These are phyloP conservation scores for Geotrichum citri-aurantii DNA, from an alignment of 1,139 yeast genomes.

Conservation along the genomic window DNA sequence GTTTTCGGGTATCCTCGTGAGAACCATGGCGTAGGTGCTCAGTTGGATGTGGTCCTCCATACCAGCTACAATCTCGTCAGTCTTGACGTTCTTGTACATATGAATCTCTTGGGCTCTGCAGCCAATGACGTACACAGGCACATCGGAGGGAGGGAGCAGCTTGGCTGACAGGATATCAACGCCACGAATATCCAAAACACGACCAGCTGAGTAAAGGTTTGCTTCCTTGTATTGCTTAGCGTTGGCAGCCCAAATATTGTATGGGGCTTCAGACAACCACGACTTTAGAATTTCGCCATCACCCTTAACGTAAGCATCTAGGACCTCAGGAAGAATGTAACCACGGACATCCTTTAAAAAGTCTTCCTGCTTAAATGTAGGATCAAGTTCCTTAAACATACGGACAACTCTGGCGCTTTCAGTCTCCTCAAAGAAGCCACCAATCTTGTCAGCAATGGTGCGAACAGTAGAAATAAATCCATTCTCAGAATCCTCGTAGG, in stretches of 20 bases:
- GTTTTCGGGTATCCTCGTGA: conserved; percentile 89
- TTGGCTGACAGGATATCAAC: conserved; percentile 89
- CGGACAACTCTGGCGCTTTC: conserved; percentile 89
- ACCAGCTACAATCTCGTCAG: conserved; percentile 95
- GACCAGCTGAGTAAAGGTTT: conserved; percentile 87
- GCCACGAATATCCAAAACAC: conserved; percentile 89
- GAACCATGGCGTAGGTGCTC: conserved; percentile 93
- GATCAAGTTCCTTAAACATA: conserved; percentile 85
- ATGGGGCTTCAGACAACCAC: conserved; percentile 98
- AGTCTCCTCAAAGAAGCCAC: conserved; percentile 91
- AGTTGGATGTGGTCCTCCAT: conserved; percentile 88
- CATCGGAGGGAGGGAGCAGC: conserved; percentile 82
- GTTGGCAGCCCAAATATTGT: conserved; percentile 88
- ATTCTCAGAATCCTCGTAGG: conserved; percentile 85
- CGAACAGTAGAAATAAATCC: conserved; percentile 79
- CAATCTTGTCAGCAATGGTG: conserved; percentile 71
- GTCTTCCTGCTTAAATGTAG: conserved; percentile 71
- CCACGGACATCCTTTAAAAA: conserved; percentile 84
- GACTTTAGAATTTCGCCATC: conserved; percentile 74
- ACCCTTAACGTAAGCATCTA: conserved; percentile 93
- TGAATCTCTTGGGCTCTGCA: conserved; percentile 97
- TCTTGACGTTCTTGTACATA: conserved; percentile 78
- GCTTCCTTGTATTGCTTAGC: conserved; percentile 91
- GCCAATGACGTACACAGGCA: conserved; percentile 88
- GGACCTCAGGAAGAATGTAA: conserved; percentile 88